Conservation (phyloP, 2,329 filamentous ascomycete genomes). For the Hawksworthiomyces lignivorus region DNA sequence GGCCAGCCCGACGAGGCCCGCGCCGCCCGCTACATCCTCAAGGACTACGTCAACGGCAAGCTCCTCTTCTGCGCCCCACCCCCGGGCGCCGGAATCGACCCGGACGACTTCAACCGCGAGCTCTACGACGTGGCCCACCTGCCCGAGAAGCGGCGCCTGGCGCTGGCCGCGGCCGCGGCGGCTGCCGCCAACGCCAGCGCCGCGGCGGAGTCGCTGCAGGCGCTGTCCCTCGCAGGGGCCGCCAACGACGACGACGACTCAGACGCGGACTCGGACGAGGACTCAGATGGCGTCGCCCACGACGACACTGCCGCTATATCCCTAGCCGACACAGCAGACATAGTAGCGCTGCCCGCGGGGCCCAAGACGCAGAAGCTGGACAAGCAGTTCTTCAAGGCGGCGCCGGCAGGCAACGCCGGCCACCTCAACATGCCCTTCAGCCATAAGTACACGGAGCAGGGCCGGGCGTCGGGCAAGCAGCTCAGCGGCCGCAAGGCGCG, state of each 20-base stretch:
- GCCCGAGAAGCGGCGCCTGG: conserved; percentile 69
- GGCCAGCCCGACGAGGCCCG: conserved; percentile 91
- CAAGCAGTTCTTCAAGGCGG: conserved; percentile 76
- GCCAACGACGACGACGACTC: conserved; percentile 29
- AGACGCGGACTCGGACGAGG: conserved; percentile 29
- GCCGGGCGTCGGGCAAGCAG: conserved; percentile 49
- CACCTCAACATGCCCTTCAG: conserved; percentile 77
- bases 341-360: conserved; percentile 49
- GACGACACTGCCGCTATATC: too few species aligned
- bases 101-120: conserved; percentile 74
- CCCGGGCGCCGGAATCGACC: conserved; percentile 55
- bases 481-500: conserved; percentile 77
- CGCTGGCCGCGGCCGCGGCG: too few species aligned
- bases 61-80: conserved; percentile 87
- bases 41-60: conserved; percentile 97
- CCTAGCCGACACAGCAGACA: too few species aligned
- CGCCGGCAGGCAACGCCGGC: conserved; percentile 32
- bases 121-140: conserved; percentile 79
- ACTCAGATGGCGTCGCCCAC: too few species aligned
- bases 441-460: conserved; percentile 81
- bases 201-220: too few species aligned
- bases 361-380: conserved; percentile 72
- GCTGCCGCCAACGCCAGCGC: too few species aligned
- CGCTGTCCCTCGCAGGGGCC: too few species aligned
- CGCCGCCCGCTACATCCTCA: conserved; percentile 81